Percentiles rank a stretch among this genome's conserved stretches.
Evolutionary conservation across 1,139 yeast genomes (phyloP).

Genomic region (Spathaspora sp.): DNA sequence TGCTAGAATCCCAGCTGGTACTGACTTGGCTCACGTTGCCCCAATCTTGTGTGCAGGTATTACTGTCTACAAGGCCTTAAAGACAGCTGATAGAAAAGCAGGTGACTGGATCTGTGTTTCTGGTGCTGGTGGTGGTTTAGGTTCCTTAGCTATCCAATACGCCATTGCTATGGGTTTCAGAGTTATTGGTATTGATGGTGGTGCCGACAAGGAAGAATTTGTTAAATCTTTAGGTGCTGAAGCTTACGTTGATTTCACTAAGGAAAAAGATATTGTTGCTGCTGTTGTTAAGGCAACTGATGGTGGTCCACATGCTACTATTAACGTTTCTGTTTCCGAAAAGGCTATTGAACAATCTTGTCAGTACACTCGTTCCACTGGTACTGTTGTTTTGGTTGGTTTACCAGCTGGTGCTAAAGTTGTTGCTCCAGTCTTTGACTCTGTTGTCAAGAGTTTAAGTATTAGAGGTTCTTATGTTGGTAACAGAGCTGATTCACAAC

Average conservation of each 20-base stretch:
- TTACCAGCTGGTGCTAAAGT: conserved; percentile 73
- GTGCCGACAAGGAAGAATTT: conserved; percentile 61
- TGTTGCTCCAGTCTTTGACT: conserved; percentile 60
- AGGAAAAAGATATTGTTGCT: conserved; percentile 53
- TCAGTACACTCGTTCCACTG: conserved; percentile 64
- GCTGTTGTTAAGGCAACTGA: conserved; percentile 60
- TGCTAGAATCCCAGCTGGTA: conserved; percentile 67
- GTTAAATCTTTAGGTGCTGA: conserved; percentile 65
- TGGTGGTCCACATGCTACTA: conserved; percentile 80
- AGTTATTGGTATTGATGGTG: conserved; percentile 76
- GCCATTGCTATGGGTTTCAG: conserved; percentile 75
- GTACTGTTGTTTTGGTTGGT: conserved; percentile 73
- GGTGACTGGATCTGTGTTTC: conserved; percentile 79
- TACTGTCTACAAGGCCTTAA: conserved; percentile 75
- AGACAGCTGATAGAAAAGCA: conserved; percentile 61
- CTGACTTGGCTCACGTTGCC: conserved; percentile 71
- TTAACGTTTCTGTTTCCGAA: conserved; percentile 72
- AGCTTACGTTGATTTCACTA: conserved; percentile 62
- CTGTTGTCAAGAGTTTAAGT: conserved; percentile 63
- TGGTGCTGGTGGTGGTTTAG: conserved; percentile 82
- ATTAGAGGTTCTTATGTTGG: conserved; percentile 78
- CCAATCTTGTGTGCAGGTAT: conserved; percentile 85
- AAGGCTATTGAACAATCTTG: conserved; percentile 63
- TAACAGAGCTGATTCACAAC: conserved; percentile 77
- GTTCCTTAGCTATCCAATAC: conserved; percentile 72